Conservation (phyloP, 176 grass and related monocot genomes). For the Musa itinerans region DNA sequence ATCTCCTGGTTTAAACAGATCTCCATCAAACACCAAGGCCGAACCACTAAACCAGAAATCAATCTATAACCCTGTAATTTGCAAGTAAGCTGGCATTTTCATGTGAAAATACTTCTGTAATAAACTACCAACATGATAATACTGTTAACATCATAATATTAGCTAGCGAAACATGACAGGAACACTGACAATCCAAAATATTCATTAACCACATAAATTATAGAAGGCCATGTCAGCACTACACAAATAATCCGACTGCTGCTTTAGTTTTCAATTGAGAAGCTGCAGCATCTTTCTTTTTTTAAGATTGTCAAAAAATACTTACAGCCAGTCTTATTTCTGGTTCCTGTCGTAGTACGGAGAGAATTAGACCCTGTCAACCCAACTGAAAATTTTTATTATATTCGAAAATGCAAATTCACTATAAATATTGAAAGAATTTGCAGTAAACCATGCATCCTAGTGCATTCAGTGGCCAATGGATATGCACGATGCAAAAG, state of each 20-base stretch:
- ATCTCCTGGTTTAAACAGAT: constrained; percentile 69
- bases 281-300: background rate
- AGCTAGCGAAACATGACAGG: background rate
- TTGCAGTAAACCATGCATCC: background rate
- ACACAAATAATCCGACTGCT: background rate
- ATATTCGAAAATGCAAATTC: background rate
- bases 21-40: constrained; percentile 79
- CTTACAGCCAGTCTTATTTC: constrained; percentile 83
- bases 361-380: constrained; percentile 69
- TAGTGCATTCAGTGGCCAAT: no score
- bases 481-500: no score
- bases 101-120: background rate
- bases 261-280: background rate
- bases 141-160: no score
- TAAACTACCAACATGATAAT: constrained; percentile 1
- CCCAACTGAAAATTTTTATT: background rate
- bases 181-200: background rate
- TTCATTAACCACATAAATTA: background rate
- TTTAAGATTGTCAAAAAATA: constrained; percentile 9
- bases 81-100: background rate
- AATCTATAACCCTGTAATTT: constrained; percentile 60
- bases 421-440: background rate
- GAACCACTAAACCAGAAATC: constrained; percentile 47
- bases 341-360: constrained; percentile 61
- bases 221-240: background rate